Evolutionary conservation across 139 green algal genomes (phyloP).

Genomic region (Tetradesmus obliquus): DNA sequence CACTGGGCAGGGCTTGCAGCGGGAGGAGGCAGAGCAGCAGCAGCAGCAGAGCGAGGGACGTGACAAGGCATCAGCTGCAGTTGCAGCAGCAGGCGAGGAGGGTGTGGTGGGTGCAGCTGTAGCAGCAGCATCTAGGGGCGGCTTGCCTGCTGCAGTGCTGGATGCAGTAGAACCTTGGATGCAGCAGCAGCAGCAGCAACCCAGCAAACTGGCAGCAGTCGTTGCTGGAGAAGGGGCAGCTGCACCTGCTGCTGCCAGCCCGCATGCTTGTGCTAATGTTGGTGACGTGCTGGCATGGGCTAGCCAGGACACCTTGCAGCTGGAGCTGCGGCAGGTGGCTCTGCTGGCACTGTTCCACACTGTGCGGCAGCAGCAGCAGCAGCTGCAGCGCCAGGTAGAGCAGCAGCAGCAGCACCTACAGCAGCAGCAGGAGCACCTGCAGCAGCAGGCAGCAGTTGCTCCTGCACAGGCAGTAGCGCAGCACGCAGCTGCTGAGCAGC

Average conservation of each 20-base stretch:
- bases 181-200: constrained; percentile 21
- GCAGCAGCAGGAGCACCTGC: background rate
- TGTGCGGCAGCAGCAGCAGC: background rate
- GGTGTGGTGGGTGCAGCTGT: background rate
- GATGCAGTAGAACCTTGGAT: constrained; percentile 13
- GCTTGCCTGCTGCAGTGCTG: background rate
- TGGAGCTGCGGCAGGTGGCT: background rate
- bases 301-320: background rate
- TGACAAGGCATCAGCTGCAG: background rate
- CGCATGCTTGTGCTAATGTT: background rate
- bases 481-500: background rate
- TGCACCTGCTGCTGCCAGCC: background rate
- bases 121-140: background rate
- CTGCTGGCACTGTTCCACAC: constrained; percentile 13
- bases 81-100: background rate
- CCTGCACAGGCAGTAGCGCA: background rate
- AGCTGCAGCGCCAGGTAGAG: background rate
- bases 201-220: background rate
- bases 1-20: background rate
- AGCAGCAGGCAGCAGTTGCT: background rate
- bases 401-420: background rate
- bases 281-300: background rate
- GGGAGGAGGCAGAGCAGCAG: background rate
- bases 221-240: background rate
- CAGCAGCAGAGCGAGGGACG: background rate